Conservation (phyloP, 2,329 filamentous ascomycete species). For the Pseudogymnoascus sp. region DNA sequence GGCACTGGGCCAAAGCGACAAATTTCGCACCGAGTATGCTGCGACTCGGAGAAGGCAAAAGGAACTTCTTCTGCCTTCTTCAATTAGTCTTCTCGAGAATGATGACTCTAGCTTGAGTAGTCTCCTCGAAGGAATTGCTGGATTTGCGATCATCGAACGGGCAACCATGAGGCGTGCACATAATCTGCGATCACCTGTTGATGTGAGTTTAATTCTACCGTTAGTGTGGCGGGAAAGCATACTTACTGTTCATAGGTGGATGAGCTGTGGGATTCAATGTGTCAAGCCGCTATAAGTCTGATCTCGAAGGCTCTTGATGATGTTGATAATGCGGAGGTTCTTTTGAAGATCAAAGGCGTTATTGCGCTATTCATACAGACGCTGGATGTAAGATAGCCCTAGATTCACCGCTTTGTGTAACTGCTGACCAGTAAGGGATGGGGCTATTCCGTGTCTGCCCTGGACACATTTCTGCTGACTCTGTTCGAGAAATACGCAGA, state of each 20-base stretch:
- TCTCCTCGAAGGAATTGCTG: constrained; percentile 84
- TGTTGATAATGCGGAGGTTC: constrained; percentile 78
- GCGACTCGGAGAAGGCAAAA: constrained; percentile 85
- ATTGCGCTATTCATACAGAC: constrained; percentile 94
- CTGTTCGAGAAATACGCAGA: constrained; percentile 93
- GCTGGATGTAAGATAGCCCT: constrained; percentile 66
- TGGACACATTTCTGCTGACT: constrained; percentile 78
- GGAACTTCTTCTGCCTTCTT: constrained; percentile 72
- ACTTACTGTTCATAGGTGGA: constrained; percentile 57
- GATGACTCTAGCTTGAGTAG: constrained; percentile 83
- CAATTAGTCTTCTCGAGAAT: constrained; percentile 70
- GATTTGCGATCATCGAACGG: constrained; percentile 93
- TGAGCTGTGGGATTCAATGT: constrained; percentile 98
- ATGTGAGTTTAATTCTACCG: constrained; percentile 47
- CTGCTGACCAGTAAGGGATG: constrained; percentile 54
- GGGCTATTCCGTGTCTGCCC: constrained; percentile 74
- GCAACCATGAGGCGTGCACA: constrained; percentile 83
- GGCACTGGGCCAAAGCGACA: constrained; percentile 84
- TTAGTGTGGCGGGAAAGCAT: background rate
- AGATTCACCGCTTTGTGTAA: background rate
- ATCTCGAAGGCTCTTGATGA: constrained; percentile 71
- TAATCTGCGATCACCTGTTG: constrained; percentile 70
- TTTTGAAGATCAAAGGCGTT: constrained; percentile 91
- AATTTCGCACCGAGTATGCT: constrained; percentile 86
- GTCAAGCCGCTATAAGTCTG: constrained; percentile 72